Evolutionary conservation across 768 basidiomycete species (phyloP), one percentile per base, ranked within the genome.

Genomic region (Pulveroboletus frians): DNA sequence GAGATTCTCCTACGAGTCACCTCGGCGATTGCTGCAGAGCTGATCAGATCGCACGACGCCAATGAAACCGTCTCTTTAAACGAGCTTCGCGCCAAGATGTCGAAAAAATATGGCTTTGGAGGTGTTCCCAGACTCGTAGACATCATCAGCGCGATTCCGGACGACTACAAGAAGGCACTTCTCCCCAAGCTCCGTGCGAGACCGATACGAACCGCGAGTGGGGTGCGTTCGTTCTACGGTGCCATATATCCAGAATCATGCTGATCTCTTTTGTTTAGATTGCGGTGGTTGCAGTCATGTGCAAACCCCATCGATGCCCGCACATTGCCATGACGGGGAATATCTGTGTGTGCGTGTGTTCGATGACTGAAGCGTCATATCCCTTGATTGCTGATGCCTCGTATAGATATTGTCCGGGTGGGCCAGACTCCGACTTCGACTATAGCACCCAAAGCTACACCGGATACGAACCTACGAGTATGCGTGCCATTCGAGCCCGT

Each of bases 311-410:
- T 75, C 81, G 96, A 46, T 99, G 96, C 75, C 96, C 96, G 4
- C 96, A 99, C 71, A 98, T 99, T 48, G 96, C 96, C 8, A 96
- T 99, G 92, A 99, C 96, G 0, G 96, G 96, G 26, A 99, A 99
- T 61, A 98, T 99, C 49, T 99, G 96, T 71, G 96, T 99, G 85
- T 95, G 69, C 55, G 87, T 72, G 21, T 31, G 23, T 8, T 35
- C 1, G 34, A 20, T 36, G 35, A 15, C 13, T 30, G 1, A 23
- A 11, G 4, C 41, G 37, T 31, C 44, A 1, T 43, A 1, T 40
- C 3, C 3, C 52, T 53, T 41, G 37, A 34, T 43, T 13, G 50
- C 54, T 53, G 39, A 55, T 7, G 48, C 27, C 23, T 3, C 11
- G 11, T 3, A 29, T 54, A 93, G 92, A 32, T 97, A 98, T 67